Base-by-base conservation (phyloP, 2,329 filamentous ascomycete species). In the Trichoderma sp. region DNA sequence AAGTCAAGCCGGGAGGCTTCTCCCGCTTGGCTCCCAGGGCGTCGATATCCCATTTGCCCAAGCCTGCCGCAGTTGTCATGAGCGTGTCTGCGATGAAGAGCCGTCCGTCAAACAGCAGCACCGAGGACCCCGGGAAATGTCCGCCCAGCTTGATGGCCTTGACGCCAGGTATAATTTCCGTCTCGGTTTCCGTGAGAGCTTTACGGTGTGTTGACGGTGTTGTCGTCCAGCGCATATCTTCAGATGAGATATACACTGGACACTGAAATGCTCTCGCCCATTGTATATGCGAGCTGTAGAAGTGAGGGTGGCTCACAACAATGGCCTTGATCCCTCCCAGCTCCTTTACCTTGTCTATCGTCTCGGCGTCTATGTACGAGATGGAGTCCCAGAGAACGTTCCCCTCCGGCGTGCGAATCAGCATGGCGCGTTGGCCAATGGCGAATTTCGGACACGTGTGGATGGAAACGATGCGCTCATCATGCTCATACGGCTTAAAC, bases 371-470 rank as follows among this genome's bases (percentile, higher is more conserved):
- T 3, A 96, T 81, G 72, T 89, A 87, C 0, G 91, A 86, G 68
- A 96, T 82, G 71, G 91, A 89, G 78, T 96, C 93, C 92, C 92
- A 96, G 1, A 96, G 85, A 1, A 96, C 79, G 76, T 94, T 94
- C 0, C 92, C 92, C 0, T 78, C 70, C 0, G 86, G 82, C 0
- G 91, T 92, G 61, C 85, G 83, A 14, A 95, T 81, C 2, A 96
- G 81, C 58, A 94, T 85, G 24, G 89, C 89, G 37, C 92, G 86
- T 79, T 96, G 90, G 0, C 92, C 92, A 72, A 96, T 96, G 66
- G 83, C 92, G 70, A 94, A 81, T 77, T 89, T 83, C 35, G 88
- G 88, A 47, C 81, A 78, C 0, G 86, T 86, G 60, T 75, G 75
- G 68, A 89, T 83, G 65, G 80, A 83, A 29, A 80, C 81, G 62